Evolutionary conservation across 2,329 filamentous ascomycete genomes (phyloP), one percentile per base, ranked within the genome.

Genomic region (Botryotinia narcissicola): DNA sequence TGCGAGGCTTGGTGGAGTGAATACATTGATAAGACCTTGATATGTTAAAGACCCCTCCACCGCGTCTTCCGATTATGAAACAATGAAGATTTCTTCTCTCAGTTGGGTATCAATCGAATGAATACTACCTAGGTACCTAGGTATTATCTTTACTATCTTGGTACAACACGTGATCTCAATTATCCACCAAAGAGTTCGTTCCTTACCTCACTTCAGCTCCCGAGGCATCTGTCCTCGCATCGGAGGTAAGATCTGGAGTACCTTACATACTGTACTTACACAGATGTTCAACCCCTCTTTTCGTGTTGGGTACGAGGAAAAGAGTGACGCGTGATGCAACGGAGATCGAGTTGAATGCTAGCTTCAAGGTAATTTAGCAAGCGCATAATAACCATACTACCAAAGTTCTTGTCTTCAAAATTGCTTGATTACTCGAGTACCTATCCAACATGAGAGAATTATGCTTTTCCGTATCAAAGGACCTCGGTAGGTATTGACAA

Each of bases 221-320:
- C 60, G 37, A 62, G 25, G 59, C 22, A 37, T 40, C 22, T 61
- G 32, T 20, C 29, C 22, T 22, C 29, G 29, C n/a, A 35, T 59
- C 57, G 29, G 57, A 35, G 18, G 29, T 59, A 59, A 59, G 57
- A 59, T 59, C 57, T 59, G 22, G 10, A 29, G 60, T 62, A n/a
- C 60, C 60, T 62, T 62, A 62, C 60, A 62, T 62, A 42, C 60
- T 18, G 22, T 42, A n/a, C 60, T 62, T 62, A 62, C 37, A 42
- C 29, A 42, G 14, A 61, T 22, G 14, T 37, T 1, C 14, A 57
- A 57, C 51, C n/a, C n/a, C 51, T 57, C 51, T 57, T 54, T 29
- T 57, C 51, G 14, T 57, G 51, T 32, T 57, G 51, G n/a, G n/a
- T 32, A 57, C 14, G 51, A 57, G 51, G 6, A 0, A 4, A 18